Conservation (phyloP, 169 alveolate species). For the Eimeria tenella region DNA sequence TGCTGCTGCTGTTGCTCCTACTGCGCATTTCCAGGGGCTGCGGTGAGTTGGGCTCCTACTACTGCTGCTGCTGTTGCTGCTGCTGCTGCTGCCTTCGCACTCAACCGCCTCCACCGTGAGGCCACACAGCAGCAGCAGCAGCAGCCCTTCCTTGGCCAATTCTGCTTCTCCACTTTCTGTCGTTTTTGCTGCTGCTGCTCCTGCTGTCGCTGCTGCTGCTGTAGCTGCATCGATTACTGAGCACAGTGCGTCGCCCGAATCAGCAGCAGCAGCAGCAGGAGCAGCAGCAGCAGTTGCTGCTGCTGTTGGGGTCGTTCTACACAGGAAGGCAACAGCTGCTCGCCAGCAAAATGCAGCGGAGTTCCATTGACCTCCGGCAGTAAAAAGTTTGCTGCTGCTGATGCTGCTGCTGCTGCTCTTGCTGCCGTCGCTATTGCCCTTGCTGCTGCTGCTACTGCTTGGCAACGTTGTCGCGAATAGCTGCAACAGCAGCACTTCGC, state of each 20-base stretch:
- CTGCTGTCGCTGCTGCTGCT: not conserved
- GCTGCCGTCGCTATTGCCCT: not conserved
- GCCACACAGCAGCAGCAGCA: slow-evolving; percentile 31
- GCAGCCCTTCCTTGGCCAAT: not conserved
- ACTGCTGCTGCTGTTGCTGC: not conserved
- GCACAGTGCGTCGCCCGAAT: not conserved
- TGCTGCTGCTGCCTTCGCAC: not conserved
- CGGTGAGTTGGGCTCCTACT: not conserved
- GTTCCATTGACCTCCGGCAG: not conserved
- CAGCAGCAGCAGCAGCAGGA: too few relatives aligned
- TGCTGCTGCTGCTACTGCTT: not conserved
- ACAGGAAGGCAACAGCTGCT: not conserved
- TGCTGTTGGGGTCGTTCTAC: not conserved
- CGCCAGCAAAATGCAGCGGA: not conserved
- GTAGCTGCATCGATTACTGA: not conserved
- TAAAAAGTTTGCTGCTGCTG: not conserved
- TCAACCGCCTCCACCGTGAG: not conserved
- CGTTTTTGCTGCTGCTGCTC: too few relatives aligned
- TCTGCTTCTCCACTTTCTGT: too few relatives aligned
- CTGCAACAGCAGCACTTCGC: not conserved
- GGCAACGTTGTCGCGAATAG: too few relatives aligned
- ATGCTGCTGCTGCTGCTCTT: not conserved
- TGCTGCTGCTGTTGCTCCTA: not conserved
- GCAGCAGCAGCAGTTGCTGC: too few relatives aligned
- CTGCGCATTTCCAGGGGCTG: not conserved